Base-by-base conservation (phyloP, 2,329 filamentous ascomycete species). In the Diplodia corticola region DNA sequence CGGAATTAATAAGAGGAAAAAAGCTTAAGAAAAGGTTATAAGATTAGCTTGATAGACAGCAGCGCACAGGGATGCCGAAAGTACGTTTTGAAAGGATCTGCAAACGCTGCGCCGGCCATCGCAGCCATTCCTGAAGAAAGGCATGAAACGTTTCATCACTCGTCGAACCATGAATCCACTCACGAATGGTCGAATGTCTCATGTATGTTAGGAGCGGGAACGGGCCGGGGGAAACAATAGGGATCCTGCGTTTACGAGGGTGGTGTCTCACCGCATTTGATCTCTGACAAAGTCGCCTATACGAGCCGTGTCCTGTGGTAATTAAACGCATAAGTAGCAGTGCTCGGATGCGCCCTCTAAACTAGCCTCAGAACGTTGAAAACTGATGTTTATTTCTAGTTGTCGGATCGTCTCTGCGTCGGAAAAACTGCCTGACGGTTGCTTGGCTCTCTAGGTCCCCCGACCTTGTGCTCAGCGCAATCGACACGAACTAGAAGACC, bases 231-330 rank as follows among this genome's bases (percentile, higher is more conserved):
- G 9, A 61, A 24, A 61, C 33, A 49, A 61, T 49, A 17, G 44
- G 22, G 28, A 49, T 44, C 10, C 9, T 61, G 40, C 44, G 57
- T 49, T 61, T 50, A 61, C 57, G 44, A 35, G 40, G 40, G 28
- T 3, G 24, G n/a, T 26, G 57, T 61, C 49, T 61, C 57, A 61
- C 20, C 28, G n/a, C n/a, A 9, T 60, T 60, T 46, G 37, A 46
- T 48, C 22, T 44, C 33, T 60, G 55, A 9, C 44, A 61, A 26
- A 28, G 26, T 49, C 26, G 40, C 15, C 13, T 35, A 13, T 13
- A 15, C 30, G 57, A 61, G 44, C 57, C 57, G 44, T 49, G 44
- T 12, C 44, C 57, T 22, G 3, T 20, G 6, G 3, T 5, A 30
- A 46, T 26, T 24, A 28, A 35, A 46, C 24, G 22, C 17, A 5